Evolutionary conservation across 148 eudicot genomes (phyloP).

Genomic region (Limonium bicolor): DNA sequence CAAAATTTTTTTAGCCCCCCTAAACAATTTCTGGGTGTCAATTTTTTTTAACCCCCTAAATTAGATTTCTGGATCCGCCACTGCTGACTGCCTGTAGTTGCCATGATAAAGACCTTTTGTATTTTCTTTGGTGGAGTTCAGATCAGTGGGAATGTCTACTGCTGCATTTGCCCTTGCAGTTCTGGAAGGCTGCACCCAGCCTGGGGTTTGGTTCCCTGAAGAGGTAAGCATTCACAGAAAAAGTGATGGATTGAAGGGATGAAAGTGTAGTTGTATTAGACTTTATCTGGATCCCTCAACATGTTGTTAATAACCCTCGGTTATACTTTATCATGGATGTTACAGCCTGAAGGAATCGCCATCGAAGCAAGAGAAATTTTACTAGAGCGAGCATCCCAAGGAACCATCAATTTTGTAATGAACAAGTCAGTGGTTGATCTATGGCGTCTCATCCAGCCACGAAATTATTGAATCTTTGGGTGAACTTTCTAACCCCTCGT

Average conservation of each 20-base stretch:
- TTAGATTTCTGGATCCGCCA: neutral
- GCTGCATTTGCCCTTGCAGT: slow-evolving; percentile 83
- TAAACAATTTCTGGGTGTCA: too few species aligned
- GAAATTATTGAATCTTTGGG: slow-evolving; percentile 1
- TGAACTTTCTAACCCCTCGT: slow-evolving; percentile 1
- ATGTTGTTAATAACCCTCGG: too few species aligned
- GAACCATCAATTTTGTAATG: slow-evolving; percentile 69
- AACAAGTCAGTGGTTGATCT: slow-evolving; percentile 38
- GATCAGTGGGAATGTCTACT: slow-evolving; percentile 68
- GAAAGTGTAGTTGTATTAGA: neutral
- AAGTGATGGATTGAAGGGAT: too few species aligned
- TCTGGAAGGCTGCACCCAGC: slow-evolving; percentile 87
- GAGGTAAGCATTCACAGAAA: too few species aligned
- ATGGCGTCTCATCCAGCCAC: neutral
- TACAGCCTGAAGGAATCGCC: slow-evolving; percentile 79
- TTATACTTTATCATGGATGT: too few species aligned
- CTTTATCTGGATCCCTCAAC: slow-evolving; percentile 1
- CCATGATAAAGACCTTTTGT: slow-evolving; percentile 2
- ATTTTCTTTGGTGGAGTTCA: slow-evolving; percentile 17
- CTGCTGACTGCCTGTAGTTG: neutral
- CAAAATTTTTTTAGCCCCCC: too few species aligned
- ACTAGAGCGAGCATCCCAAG: slow-evolving; percentile 62
- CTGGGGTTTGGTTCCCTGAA: slow-evolving; percentile 99
- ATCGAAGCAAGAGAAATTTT: slow-evolving; percentile 72
- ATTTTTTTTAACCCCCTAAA: neutral